Evolutionary conservation across 1,284 basidiomycete species (phyloP).

Genomic region (Pisolithus thermaeus): DNA sequence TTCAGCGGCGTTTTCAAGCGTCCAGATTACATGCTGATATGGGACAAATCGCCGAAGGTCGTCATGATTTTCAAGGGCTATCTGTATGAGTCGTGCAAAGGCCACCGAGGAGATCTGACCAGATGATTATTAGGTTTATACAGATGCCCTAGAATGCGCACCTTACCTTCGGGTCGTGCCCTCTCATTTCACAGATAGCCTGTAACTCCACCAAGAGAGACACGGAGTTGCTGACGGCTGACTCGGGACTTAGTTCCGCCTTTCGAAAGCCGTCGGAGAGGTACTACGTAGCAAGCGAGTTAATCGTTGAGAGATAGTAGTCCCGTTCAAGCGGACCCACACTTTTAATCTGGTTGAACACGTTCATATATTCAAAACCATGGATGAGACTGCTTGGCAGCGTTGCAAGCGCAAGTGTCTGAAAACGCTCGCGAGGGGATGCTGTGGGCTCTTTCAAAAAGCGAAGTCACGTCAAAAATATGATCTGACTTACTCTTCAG

Average conservation of each 20-base stretch:
- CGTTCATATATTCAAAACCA: constrained; percentile 8
- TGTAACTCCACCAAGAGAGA: constrained; percentile 22
- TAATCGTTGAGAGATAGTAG: constrained; percentile 6
- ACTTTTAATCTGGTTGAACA: constrained; percentile 18
- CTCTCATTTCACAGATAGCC: constrained; percentile 13
- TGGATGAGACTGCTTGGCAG: constrained; percentile 14
- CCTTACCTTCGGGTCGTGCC: constrained; percentile 17
- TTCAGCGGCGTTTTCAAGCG: constrained; percentile 33
- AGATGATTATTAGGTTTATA: neutral
- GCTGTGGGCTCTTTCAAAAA: constrained; percentile 9
- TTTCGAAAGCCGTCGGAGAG: constrained; percentile 6
- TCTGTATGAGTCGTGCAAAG: constrained; percentile 29
- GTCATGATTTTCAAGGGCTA: constrained; percentile 29
- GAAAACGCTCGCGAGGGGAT: constrained; percentile 19
- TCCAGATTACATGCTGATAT: constrained; percentile 56
- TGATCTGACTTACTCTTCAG: neutral
- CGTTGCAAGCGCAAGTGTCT: constrained; percentile 21
- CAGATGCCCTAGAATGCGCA: neutral
- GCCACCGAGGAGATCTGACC: constrained; percentile 11
- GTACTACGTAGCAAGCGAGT: constrained; percentile 11
- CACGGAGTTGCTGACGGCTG: constrained; percentile 10
- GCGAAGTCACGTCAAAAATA: neutral
- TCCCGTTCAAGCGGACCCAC: constrained; percentile 10
- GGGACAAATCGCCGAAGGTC: constrained; percentile 40
- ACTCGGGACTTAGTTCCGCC: neutral